Evolutionary conservation across 2,329 filamentous ascomycete species (phyloP), one percentile per base, ranked within the genome.

Genomic region (Neoarthrinium moseri): DNA sequence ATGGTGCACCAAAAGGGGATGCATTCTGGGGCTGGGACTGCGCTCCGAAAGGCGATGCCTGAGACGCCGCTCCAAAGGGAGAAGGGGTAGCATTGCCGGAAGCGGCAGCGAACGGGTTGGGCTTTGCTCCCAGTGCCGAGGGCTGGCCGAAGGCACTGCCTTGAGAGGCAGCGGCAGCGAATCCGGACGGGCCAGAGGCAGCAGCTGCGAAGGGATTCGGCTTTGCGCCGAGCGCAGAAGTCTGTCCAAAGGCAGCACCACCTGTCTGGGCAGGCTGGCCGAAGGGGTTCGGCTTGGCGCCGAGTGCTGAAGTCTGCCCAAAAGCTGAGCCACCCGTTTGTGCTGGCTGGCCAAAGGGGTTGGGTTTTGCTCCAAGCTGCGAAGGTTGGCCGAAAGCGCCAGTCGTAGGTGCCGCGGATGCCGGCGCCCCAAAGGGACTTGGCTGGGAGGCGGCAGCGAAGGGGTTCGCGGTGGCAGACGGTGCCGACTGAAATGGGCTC

Each of bases 301-400:
- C 62, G 20, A 63, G 27, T 10, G 20, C 18, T 17, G 38, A 41
- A 75, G 71, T 1, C 71, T 56, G 55, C 17, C 55, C 55, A 26
- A 58, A 56, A 53, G 40, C 13, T 12, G 65, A 1, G 56, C 11
- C 20, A 23, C 35, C 46, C 2, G 58, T 30, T 5, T 54, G 30
- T 10, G 51, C 34, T 13, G 39, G 36, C 6, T 24, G 36, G 4
- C 45, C 44, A n/a, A 57, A 52, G 3, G 53, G 54, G 22, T 58
- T 58, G 3, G 57, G 50, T 22, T 54, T 56, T 24, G 51, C 50
- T 21, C 54, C 55, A 23, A 56, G 21, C 13, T 59, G 56, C 6
- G 73, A 65, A 10, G 69, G 55, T 46, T 75, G 67, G 3, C 74
- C 71, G 50, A 82, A 80, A 1, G 66, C 57, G 38, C 62, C 68